These are phyloP conservation scores for Colletotrichum sp. DNA, from an alignment of 2,329 filamentous ascomycete species.

Conservation along the genomic window DNA sequence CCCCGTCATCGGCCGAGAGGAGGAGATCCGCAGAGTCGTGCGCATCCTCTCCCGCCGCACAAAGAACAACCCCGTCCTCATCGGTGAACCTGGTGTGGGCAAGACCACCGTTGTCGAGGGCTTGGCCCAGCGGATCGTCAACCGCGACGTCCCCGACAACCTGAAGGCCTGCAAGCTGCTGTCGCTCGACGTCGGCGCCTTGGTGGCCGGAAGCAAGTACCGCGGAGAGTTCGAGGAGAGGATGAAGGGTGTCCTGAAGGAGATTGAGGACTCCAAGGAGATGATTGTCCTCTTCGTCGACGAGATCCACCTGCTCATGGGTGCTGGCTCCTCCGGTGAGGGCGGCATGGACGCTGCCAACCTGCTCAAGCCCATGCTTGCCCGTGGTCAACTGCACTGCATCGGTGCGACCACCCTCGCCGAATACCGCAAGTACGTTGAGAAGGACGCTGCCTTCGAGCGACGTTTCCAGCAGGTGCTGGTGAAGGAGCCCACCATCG, in stretches of 20 bases:
- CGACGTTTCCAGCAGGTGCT: constrained; percentile 98
- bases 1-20: constrained; percentile 94
- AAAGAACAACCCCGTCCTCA: constrained; percentile 98
- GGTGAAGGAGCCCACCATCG: constrained; percentile 89
- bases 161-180: constrained; percentile 92
- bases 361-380: constrained; percentile 96
- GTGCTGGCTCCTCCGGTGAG: constrained; percentile 90
- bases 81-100: constrained; percentile 96
- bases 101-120: constrained; percentile 99
- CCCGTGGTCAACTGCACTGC: constrained; percentile 94
- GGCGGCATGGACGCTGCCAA: constrained; percentile 99
- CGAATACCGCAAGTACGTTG: constrained; percentile 98
- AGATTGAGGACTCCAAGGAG: constrained; percentile 92
- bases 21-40: constrained; percentile 91
- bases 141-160: constrained; percentile 94
- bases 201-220: constrained; percentile 98
- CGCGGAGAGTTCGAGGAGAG: constrained; percentile 98
- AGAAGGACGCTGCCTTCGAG: constrained; percentile 98
- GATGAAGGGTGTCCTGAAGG: constrained; percentile 98
- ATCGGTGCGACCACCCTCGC: constrained; percentile 95
- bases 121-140: constrained; percentile 92
- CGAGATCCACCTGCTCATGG: constrained; percentile 98
- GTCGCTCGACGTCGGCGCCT: constrained; percentile 91
- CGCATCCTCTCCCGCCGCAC: constrained; percentile 91
- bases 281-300: constrained; percentile 99